phyloP scores from a whole-genome alignment of 345 rosid genomes.

The Sonneratia alba region DNA sequence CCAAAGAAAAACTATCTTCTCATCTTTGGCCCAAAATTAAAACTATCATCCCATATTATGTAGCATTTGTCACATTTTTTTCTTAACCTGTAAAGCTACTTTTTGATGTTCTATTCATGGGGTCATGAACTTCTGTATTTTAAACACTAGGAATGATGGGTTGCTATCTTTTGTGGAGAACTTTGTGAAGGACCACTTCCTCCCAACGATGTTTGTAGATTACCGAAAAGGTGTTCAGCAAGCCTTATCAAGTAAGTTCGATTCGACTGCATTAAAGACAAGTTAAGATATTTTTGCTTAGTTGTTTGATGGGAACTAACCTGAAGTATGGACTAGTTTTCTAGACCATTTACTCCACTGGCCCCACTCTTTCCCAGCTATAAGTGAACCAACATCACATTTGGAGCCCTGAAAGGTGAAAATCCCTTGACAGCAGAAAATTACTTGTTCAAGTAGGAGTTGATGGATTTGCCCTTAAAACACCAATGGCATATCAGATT shows the following conservation, averaged over 20 bases:
- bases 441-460: no score
- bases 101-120: neutral
- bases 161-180: conserved; percentile 88
- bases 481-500: no score
- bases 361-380: no score
- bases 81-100: neutral
- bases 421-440: no score
- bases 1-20: no score
- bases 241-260: conserved; percentile 89
- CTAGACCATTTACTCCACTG: no score
- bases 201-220: conserved; percentile 96
- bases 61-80: neutral
- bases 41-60: neutral
- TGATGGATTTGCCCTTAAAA: no score
- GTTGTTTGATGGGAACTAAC: neutral
- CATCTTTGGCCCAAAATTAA: neutral
- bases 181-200: conserved; percentile 91
- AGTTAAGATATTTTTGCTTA: neutral
- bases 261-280: neutral
- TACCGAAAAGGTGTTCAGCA: conserved; percentile 96
- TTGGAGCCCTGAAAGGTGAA: no score
- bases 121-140: neutral
- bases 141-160: conserved; percentile 77
- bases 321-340: neutral
- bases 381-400: no score